These are phyloP conservation scores for Salvia sclarea DNA, from an alignment of 305 asterid genomes.

Conservation along the genomic window DNA sequence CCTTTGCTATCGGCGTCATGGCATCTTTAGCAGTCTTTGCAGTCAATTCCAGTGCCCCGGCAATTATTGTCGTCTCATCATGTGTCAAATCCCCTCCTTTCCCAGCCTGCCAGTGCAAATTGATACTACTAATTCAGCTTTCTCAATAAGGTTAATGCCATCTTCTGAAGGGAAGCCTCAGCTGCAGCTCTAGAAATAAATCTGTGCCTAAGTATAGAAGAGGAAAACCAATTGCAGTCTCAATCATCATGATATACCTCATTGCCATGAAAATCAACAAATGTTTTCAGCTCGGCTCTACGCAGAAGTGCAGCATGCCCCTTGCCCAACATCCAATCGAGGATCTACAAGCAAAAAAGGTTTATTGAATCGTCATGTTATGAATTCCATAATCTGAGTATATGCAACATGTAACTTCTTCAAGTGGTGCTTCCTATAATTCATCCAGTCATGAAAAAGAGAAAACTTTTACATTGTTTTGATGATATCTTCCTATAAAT, in stretches of 20 bases:
- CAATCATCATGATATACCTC: conserved; percentile 51
- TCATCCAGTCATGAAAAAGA: neutral
- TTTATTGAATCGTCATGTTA: neutral
- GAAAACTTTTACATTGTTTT: neutral
- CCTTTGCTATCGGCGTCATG: conserved; percentile 94
- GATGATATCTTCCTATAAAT: conserved; percentile 2
- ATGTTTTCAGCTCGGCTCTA: conserved; percentile 96
- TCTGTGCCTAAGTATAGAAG: neutral
- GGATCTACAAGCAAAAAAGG: conserved; percentile 52
- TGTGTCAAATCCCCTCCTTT: conserved; percentile 99
- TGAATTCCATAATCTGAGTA: neutral
- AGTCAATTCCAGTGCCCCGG: conserved; percentile 91
- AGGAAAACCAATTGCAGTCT: neutral
- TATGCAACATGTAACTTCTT: neutral
- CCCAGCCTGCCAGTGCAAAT: conserved; percentile 68
- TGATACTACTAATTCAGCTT: conserved; percentile 19
- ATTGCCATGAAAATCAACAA: conserved; percentile 93
- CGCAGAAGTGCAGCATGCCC: conserved; percentile 94
- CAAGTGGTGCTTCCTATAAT: neutral
- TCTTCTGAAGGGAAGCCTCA: neutral
- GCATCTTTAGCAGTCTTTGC: conserved; percentile 97
- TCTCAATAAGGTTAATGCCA: neutral
- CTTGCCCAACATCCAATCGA: conserved; percentile 98
- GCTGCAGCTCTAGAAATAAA: conserved; percentile 10
- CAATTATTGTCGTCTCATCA: conserved; percentile 96